phyloP scores from a whole-genome alignment of 768 basidiomycete species.

The Galerina marginata region DNA sequence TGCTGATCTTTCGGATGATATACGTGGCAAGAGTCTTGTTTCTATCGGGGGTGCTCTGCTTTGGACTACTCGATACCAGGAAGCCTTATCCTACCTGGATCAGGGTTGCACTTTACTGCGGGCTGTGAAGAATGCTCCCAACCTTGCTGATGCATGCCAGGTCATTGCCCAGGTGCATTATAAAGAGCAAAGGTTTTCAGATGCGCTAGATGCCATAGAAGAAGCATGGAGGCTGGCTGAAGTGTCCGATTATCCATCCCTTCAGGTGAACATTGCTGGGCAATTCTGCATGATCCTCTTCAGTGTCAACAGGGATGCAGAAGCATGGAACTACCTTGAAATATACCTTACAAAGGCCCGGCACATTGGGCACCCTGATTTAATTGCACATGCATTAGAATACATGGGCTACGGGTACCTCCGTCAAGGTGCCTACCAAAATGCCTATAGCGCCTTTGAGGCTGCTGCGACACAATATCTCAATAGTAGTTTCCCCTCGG shows the following conservation, averaged over 20 bases:
- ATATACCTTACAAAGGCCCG: neutral
- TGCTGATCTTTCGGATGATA: slow-evolving; percentile 1
- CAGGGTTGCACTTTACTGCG: neutral
- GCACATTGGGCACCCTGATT: neutral
- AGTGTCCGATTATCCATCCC: neutral
- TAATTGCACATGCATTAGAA: neutral
- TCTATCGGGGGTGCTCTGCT: neutral
- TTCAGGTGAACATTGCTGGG: neutral
- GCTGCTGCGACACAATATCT: slow-evolving; percentile 1
- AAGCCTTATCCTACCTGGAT: neutral
- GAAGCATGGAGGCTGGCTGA: slow-evolving; percentile 2
- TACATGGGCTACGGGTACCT: slow-evolving; percentile 13
- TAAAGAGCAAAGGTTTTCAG: neutral
- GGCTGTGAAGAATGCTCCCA: too few relatives aligned
- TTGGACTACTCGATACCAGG: neutral
- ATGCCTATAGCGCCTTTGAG: slow-evolving; percentile 6
- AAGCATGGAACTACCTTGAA: neutral
- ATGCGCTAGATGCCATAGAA: neutral
- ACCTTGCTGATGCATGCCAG: slow-evolving; percentile 4
- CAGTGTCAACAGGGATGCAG: neutral
- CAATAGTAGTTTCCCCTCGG: neutral
- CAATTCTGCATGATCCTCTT: slow-evolving; percentile 7
- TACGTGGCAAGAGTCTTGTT: slow-evolving; percentile 6
- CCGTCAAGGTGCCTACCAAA: slow-evolving; percentile 6
- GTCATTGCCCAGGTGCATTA: slow-evolving; percentile 1